Percentiles rank a stretch among this genome's conserved stretches.
Conservation (phyloP, 2,329 filamentous ascomycete species). For the Didymella lethalis region DNA sequence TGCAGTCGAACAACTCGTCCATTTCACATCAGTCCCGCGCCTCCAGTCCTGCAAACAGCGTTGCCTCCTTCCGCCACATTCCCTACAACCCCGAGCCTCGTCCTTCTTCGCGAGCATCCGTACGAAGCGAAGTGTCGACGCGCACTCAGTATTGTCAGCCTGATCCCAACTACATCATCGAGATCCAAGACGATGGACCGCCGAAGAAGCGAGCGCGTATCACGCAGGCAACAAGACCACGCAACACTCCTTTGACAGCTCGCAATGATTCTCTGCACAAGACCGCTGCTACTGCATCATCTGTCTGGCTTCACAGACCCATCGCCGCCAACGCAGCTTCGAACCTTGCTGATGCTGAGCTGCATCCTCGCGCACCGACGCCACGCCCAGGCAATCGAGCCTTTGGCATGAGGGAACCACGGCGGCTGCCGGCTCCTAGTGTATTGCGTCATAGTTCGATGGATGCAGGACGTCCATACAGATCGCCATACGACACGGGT, state of each 20-base stretch:
- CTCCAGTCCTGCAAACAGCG: constrained; percentile 56
- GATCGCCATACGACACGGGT: constrained; percentile 45
- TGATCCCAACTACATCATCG: constrained; percentile 35
- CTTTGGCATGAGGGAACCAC: constrained; percentile 38
- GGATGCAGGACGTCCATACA: constrained; percentile 46
- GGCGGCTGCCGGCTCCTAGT: constrained; percentile 54
- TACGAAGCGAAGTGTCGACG: constrained; percentile 42
- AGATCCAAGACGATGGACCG: constrained; percentile 60
- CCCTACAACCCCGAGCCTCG: constrained; percentile 45
- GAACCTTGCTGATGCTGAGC: constrained; percentile 67
- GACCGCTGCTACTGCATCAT: constrained; percentile 89
- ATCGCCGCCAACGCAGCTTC: constrained; percentile 62
- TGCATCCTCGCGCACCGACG: constrained; percentile 78
- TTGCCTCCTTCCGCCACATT: constrained; percentile 49
- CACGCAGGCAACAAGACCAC: constrained; percentile 75
- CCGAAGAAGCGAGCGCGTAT: constrained; percentile 82
- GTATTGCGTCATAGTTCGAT: constrained; percentile 69
- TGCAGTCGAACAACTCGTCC: constrained; percentile 37
- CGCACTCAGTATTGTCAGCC: constrained; percentile 30
- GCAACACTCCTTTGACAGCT: constrained; percentile 74
- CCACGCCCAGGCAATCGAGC: constrained; percentile 68
- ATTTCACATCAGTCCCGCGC: constrained; percentile 50
- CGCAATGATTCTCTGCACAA: constrained; percentile 83
- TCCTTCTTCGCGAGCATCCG: constrained; percentile 51
- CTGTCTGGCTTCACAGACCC: constrained; percentile 83